phyloP scores from a whole-genome alignment of 2,329 filamentous ascomycete genomes.

The Ramichloridium luteum region DNA sequence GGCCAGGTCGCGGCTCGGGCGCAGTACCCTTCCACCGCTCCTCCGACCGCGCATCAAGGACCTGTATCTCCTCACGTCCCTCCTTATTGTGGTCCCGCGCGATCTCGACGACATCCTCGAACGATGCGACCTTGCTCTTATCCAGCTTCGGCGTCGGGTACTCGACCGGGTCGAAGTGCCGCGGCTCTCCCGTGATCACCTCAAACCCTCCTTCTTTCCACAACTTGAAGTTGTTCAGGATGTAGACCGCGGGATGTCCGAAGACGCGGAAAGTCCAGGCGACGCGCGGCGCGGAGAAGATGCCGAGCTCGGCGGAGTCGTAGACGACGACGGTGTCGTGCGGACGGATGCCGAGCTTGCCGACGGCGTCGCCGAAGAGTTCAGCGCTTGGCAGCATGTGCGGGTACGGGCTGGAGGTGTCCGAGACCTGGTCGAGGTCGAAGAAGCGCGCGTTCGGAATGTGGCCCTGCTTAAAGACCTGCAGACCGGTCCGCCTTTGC shows the following conservation, averaged over 20 bases:
- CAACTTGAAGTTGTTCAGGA: constrained; percentile 91
- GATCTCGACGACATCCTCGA: constrained; percentile 70
- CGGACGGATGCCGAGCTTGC: constrained; percentile 68
- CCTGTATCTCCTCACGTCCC: constrained; percentile 69
- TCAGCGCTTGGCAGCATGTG: constrained; percentile 86
- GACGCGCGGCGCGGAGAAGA: constrained; percentile 87
- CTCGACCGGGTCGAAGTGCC: constrained; percentile 31
- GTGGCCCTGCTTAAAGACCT: constrained; percentile 68
- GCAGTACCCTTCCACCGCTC: constrained; percentile 73
- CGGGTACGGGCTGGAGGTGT: constrained; percentile 77
- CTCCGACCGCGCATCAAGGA: constrained; percentile 71
- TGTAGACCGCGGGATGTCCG: constrained; percentile 75
- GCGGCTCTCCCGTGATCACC: constrained; percentile 62
- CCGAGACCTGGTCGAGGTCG: constrained; percentile 83
- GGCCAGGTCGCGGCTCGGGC: constrained; percentile 69
- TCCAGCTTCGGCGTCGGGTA: constrained; percentile 37
- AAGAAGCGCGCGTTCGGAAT: constrained; percentile 92
- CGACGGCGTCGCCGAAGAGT: constrained; percentile 78
- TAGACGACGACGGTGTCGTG: constrained; percentile 92
- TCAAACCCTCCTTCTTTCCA: constrained; percentile 79
- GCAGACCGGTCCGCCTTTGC: constrained; percentile 58
- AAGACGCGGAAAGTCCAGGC: constrained; percentile 89
- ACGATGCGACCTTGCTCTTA: constrained; percentile 57
- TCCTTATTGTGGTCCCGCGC: constrained; percentile 69
- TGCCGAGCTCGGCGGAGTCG: constrained; percentile 78